Conservation (phyloP, 2,329 filamentous ascomycete genomes). For the Amauroascus verrucosus region DNA sequence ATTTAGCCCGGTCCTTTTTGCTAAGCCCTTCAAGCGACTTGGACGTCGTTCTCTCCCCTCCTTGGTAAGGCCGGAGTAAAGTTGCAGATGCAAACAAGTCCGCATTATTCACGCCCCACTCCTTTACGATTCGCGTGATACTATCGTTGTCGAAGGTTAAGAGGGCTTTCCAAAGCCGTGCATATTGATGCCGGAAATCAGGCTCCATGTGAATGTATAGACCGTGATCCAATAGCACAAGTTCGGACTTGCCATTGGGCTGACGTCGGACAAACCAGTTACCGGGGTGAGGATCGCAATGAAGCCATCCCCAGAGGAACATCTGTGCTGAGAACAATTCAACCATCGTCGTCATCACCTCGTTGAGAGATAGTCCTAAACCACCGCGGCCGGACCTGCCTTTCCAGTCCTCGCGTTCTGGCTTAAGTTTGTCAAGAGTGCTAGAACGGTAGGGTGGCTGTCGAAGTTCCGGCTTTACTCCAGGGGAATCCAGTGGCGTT, state of each 20-base stretch:
- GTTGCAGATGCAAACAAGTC: conserved; percentile 90
- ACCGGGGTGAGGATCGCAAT: conserved; percentile 93
- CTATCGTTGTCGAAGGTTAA: conserved; percentile 86
- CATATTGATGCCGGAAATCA: conserved; percentile 75
- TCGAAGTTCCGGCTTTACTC: conserved; percentile 33
- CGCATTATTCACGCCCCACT: conserved; percentile 80
- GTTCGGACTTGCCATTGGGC: conserved; percentile 69
- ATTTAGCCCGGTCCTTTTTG: conserved; percentile 46
- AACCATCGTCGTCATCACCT: conserved; percentile 94
- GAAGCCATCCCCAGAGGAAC: conserved; percentile 91
- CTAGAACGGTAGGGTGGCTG: conserved; percentile 15
- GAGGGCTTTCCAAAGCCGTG: conserved; percentile 83
- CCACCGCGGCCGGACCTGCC: conserved; percentile 64
- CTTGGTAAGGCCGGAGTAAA: conserved; percentile 79
- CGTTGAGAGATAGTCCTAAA: conserved; percentile 67
- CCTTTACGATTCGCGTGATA: conserved; percentile 57
- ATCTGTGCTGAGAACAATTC: conserved; percentile 96
- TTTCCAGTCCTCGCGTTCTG: conserved; percentile 67
- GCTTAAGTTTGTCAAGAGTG: conserved; percentile 56
- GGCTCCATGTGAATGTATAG: conserved; percentile 87
- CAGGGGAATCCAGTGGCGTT: conserved; percentile 47
- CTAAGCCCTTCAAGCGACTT: conserved; percentile 44
- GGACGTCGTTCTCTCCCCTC: conserved; percentile 60
- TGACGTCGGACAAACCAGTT: conserved; percentile 92
- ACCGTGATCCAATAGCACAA: conserved; percentile 94